A percentile compares a stretch with the other conserved stretches of the same genome.
These are phyloP conservation scores for Pseudogymnoascus destructans DNA, from an alignment of 2,329 filamentous ascomycete species.

Conservation along the genomic window DNA sequence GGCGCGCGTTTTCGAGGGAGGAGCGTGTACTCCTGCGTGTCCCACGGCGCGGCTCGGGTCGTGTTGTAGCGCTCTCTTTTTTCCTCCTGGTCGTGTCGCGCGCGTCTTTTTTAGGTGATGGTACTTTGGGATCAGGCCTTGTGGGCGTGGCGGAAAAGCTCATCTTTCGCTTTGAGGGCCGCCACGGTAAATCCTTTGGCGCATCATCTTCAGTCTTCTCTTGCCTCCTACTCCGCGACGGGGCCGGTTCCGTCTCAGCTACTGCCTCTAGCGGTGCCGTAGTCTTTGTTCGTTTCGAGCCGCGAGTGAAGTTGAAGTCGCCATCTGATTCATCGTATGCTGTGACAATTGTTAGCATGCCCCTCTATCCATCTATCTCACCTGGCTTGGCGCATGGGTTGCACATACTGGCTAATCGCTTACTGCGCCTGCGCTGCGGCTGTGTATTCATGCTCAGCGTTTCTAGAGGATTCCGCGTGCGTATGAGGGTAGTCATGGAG, in stretches of 20 bases:
- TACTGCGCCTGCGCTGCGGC: slow-evolving; percentile 47
- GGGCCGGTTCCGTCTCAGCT: slow-evolving; percentile 28
- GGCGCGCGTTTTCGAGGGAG: slow-evolving; percentile 6
- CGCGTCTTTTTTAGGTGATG: slow-evolving; percentile 14
- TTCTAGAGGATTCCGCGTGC: slow-evolving; percentile 50
- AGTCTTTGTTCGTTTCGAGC: slow-evolving; percentile 51
- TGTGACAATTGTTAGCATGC: slow-evolving; percentile 17
- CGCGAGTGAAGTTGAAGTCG: slow-evolving; percentile 63
- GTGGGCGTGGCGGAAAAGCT: slow-evolving; percentile 26
- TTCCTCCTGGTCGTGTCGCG: slow-evolving; percentile 23
- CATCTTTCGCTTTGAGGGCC: slow-evolving; percentile 25
- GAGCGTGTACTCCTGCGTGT: slow-evolving; percentile 26
- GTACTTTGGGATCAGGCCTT: slow-evolving; percentile 19
- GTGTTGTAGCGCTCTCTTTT: slow-evolving; percentile 18
- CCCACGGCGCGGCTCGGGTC: slow-evolving; percentile 31
- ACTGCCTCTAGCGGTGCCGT: slow-evolving; percentile 32
- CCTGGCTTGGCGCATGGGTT: slow-evolving; percentile 5
- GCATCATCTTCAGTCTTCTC: slow-evolving; percentile 29
- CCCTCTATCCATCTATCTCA: slow-evolving; percentile 6
- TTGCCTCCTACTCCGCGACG: slow-evolving; percentile 25
- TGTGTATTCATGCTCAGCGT: slow-evolving; percentile 52
- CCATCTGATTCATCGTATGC: slow-evolving; percentile 63
- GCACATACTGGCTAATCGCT: slow-evolving; percentile 48
- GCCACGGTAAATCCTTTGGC: slow-evolving; percentile 29
- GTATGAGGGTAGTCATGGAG: slow-evolving; percentile 59